These are phyloP conservation scores for Leptomonas pyrrhocoris DNA, from an alignment of 208 protist species.

Conservation along the genomic window DNA sequence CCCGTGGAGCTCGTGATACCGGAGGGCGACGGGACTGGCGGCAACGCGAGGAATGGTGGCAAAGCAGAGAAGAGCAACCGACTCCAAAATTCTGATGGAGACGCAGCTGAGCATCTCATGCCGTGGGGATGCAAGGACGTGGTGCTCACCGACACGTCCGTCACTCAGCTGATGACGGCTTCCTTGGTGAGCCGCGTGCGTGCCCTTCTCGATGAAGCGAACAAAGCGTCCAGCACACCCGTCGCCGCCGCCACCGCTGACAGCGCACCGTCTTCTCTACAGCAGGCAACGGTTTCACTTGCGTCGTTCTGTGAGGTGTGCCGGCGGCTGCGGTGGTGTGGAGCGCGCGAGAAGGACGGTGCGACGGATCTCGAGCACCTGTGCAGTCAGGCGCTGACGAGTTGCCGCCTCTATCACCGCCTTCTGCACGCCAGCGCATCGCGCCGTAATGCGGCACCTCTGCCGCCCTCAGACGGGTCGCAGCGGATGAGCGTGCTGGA, in stretches of 20 bases:
- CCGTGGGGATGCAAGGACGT: conserved; percentile 35
- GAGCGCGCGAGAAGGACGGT: background rate
- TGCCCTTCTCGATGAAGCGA: background rate
- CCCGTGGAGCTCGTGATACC: conserved; percentile 23
- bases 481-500: conserved; percentile 20
- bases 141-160: conserved; percentile 18
- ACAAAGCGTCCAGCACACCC: background rate
- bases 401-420: conserved; percentile 21
- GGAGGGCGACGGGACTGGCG: background rate
- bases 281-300: background rate
- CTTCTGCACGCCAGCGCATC: background rate
- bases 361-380: background rate
- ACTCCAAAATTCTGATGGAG: background rate
- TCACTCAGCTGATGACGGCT: conserved; percentile 16
- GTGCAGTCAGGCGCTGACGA: conserved; percentile 18
- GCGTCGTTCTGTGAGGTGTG: conserved; percentile 21
- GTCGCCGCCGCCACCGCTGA: background rate
- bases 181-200: conserved; percentile 7
- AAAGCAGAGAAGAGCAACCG: background rate
- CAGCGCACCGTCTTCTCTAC: background rate
- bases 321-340: conserved; percentile 25
- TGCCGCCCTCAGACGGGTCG: background rate
- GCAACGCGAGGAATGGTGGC: background rate
- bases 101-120: background rate
- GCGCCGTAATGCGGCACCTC: background rate